phyloP scores from a whole-genome alignment of 306 rosid genomes.

The Prinsepia uniflora region DNA sequence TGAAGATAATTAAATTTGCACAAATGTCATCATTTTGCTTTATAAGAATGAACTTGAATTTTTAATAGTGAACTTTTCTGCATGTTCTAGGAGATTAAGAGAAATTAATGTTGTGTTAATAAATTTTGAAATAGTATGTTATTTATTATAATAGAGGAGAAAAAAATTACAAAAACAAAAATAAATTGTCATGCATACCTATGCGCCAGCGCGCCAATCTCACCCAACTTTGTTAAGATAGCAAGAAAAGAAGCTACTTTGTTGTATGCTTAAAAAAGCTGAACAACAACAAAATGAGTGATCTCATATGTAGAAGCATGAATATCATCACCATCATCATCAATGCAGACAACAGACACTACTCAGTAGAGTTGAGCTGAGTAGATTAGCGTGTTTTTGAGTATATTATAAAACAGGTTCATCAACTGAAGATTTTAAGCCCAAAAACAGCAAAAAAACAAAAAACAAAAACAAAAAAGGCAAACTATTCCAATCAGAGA shows the following conservation, averaged over 20 bases:
- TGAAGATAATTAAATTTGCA: too few relatives aligned
- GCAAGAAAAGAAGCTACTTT: neutral
- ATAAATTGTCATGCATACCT: too few relatives aligned
- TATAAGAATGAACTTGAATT: too few relatives aligned
- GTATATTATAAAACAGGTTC: neutral
- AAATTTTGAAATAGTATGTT: too few relatives aligned
- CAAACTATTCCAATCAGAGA: constrained; percentile 28
- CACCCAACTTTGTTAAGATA: neutral
- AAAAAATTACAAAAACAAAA: too few relatives aligned
- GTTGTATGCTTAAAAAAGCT: too few relatives aligned
- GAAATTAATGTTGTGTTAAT: too few relatives aligned
- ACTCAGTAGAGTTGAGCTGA: neutral
- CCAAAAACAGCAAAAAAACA: constrained; percentile 22
- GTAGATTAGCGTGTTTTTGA: neutral
- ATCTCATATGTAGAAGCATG: constrained; percentile 19
- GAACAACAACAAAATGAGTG: neutral
- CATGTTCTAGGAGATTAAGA: too few relatives aligned
- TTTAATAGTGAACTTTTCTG: too few relatives aligned
- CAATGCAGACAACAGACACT: constrained; percentile 4
- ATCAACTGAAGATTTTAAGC: constrained; percentile 10
- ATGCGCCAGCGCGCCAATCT: neutral
- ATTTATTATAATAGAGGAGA: too few relatives aligned
- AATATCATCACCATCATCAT: constrained; percentile 1
- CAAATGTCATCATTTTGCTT: too few relatives aligned
- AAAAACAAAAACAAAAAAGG: constrained; percentile 8